These are phyloP conservation scores for Diospyros kaki DNA, from an alignment of 148 eudicot species.

Conservation along the genomic window DNA sequence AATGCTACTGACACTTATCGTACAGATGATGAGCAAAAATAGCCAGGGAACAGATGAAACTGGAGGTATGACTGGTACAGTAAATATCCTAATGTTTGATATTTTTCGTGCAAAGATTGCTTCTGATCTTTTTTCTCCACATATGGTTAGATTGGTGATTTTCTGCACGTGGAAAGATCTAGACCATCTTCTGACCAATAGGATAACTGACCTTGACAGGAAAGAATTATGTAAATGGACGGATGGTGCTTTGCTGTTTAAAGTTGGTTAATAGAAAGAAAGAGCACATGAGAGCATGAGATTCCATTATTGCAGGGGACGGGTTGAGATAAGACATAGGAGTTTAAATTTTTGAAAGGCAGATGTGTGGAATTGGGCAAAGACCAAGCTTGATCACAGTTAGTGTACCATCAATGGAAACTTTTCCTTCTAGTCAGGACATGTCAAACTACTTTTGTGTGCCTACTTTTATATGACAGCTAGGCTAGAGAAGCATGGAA, in stretches of 20 bases:
- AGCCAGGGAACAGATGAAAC: conserved; percentile 24
- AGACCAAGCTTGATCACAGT: too few relatives aligned
- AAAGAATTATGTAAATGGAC: not conserved
- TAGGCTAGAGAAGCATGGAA: too few relatives aligned
- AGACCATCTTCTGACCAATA: not conserved
- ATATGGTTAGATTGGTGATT: not conserved
- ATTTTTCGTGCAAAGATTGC: not conserved
- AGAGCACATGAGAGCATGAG: too few relatives aligned
- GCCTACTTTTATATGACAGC: too few relatives aligned
- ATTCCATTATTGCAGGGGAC: too few relatives aligned
- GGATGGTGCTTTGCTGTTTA: not conserved
- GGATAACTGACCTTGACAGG: not conserved
- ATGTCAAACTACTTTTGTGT: too few relatives aligned
- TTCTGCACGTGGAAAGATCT: not conserved
- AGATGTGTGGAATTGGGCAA: too few relatives aligned
- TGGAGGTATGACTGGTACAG: conserved; percentile 26
- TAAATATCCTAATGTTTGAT: not conserved
- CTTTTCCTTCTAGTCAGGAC: too few relatives aligned
- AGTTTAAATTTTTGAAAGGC: too few relatives aligned
- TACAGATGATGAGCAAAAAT: conserved; percentile 22
- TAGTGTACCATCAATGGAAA: too few relatives aligned
- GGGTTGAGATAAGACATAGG: too few relatives aligned
- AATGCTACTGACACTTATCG: not conserved
- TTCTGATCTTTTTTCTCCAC: not conserved
- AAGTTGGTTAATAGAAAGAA: not conserved